A percentile compares a stretch with the other conserved stretches of the same genome.
These are phyloP conservation scores for Ascochyta koolunga DNA, from an alignment of 2,329 filamentous ascomycete genomes.

Conservation along the genomic window DNA sequence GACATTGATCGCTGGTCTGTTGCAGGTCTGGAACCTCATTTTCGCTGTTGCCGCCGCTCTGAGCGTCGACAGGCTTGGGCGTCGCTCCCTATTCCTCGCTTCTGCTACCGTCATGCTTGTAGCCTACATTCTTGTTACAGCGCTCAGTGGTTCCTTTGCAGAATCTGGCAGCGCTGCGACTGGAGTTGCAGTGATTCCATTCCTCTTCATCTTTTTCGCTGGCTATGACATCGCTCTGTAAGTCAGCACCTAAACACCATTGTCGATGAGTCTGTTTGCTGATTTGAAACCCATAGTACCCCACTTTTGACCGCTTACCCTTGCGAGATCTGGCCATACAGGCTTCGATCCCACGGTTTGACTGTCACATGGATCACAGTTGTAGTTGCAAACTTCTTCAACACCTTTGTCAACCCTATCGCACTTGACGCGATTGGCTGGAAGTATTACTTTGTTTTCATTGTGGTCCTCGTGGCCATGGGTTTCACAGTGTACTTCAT, in stretches of 20 bases:
- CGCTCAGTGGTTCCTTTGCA: constrained; percentile 42
- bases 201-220: constrained; percentile 23
- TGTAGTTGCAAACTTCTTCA: constrained; percentile 15
- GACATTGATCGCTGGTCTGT: constrained; percentile 45
- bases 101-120: constrained; percentile 52
- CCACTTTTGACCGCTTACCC: constrained; percentile 38
- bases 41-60: constrained; percentile 47
- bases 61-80: constrained; percentile 50
- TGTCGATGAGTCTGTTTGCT: constrained; percentile 58
- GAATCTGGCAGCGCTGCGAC: not conserved
- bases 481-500: constrained; percentile 17
- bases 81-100: constrained; percentile 51
- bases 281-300: constrained; percentile 25
- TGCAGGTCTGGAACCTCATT: constrained; percentile 50
- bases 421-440: constrained; percentile 24
- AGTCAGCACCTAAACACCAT: constrained; percentile 7
- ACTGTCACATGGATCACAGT: constrained; percentile 32
- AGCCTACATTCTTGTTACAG: constrained; percentile 50
- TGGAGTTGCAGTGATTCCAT: constrained; percentile 18
- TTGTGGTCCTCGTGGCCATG: constrained; percentile 7
- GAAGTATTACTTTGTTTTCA: constrained; percentile 36
- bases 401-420: constrained; percentile 19
- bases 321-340: constrained; percentile 42
- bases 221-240: constrained; percentile 41
- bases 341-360: constrained; percentile 43